Evolutionary conservation across 208 protist species (phyloP).

Genomic region (Leishmania amazonensis): DNA sequence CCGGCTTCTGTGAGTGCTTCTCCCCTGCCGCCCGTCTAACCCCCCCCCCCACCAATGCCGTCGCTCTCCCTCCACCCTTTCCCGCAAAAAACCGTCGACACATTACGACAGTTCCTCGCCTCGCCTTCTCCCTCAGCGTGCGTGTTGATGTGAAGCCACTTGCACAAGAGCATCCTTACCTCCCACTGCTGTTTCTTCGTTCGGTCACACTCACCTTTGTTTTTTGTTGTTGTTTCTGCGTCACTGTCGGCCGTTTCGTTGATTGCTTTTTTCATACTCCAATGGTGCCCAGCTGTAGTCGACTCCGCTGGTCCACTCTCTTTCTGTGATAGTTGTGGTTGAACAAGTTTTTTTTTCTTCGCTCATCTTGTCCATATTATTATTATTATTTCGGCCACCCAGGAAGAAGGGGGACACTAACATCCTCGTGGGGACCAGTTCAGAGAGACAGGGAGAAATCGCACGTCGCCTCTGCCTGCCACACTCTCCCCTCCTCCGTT

Average conservation of each 20-base stretch:
- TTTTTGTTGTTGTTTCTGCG: conserved; percentile 7
- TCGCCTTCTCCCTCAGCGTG: neutral
- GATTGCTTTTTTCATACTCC: neutral
- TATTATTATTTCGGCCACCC: neutral
- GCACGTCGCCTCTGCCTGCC: neutral
- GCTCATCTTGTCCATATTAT: neutral
- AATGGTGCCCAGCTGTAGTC: neutral
- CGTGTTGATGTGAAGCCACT: neutral
- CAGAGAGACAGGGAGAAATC: neutral
- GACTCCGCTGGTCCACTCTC: neutral
- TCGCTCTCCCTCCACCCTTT: neutral
- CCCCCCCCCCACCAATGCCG: neutral
- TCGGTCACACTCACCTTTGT: neutral
- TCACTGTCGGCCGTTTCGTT: neutral
- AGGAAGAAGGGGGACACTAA: neutral
- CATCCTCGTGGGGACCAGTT: neutral
- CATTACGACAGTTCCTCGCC: neutral
- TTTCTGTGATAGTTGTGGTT: neutral
- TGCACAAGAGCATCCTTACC: neutral
- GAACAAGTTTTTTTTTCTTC: neutral
- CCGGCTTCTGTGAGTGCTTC: neutral
- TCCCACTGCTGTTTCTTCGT: neutral
- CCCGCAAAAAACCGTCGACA: neutral
- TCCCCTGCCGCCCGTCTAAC: neutral
- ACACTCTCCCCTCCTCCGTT: neutral